Conservation (phyloP, 345 rosid genomes). For the Aegle marmelos region DNA sequence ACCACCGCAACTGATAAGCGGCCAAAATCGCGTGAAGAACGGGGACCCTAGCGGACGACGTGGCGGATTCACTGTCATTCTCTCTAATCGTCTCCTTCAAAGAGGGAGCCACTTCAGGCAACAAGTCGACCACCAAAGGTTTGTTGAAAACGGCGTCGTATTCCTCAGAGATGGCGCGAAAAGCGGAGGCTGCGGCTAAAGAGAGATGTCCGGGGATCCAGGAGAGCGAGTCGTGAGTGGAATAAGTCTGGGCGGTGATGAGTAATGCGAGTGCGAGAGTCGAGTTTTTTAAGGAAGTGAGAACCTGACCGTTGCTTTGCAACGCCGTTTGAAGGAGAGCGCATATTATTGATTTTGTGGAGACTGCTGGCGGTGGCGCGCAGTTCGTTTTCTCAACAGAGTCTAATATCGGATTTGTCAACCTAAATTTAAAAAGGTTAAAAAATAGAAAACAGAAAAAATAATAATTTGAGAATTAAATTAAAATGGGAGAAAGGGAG, state of each 20-base stretch:
- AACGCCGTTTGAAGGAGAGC: conserved; percentile 39
- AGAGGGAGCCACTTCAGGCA: conserved; percentile 51
- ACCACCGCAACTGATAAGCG: conserved; percentile 82
- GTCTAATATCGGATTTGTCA: conserved; percentile 35
- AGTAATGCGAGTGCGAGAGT: conserved; percentile 70
- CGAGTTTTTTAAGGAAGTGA: conserved; percentile 37
- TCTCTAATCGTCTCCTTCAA: conserved; percentile 57
- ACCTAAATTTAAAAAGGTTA: conserved; percentile 29
- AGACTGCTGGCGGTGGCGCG: conserved; percentile 38
- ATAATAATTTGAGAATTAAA: background rate
- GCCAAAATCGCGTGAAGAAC: conserved; percentile 65
- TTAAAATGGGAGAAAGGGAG: background rate
- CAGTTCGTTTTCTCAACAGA: conserved; percentile 38
- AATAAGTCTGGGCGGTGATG: conserved; percentile 41
- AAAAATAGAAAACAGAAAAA: background rate
- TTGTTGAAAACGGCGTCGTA: conserved; percentile 21
- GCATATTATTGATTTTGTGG: conserved; percentile 41
- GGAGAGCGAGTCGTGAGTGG: conserved; percentile 56
- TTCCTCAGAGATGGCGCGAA: conserved; percentile 38
- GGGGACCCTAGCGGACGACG: conserved; percentile 59
- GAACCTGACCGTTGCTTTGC: conserved; percentile 15
- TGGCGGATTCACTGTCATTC: conserved; percentile 48
- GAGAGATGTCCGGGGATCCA: conserved; percentile 60
- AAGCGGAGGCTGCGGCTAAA: conserved; percentile 29
- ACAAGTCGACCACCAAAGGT: conserved; percentile 45